Evolutionary conservation across 257 asterid genomes (phyloP), one percentile per base, ranked within the genome.

Genomic region (Petunia secreta): DNA sequence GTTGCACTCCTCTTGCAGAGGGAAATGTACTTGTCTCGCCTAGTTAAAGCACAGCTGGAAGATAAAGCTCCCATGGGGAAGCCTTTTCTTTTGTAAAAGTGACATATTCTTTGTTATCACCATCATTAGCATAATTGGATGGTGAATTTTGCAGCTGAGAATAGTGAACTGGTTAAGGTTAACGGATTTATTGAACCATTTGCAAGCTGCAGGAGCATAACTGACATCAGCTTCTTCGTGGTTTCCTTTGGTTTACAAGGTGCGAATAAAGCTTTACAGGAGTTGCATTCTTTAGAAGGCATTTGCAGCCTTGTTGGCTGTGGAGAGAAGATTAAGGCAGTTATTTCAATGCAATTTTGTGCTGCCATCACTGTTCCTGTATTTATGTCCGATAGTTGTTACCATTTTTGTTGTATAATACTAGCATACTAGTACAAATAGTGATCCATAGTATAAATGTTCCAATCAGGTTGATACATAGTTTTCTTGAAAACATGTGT

Each of bases 41-140:
- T 10, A 86, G 88, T 43, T 91, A 91, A 85, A 92, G 95, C 39
- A 82, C 93, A 25, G 93, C 88, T 52, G 91, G 89, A 93, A 83
- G 81, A 74, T 5, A 38, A 44, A 25, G 77, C 48, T 34, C 59
- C 77, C 60, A 34, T 71, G 10, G 25, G 9, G 11, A 4, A 11
- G 44, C 25, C 40, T 9, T 73, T 73, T 3, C 46, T 73, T 48
- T 57, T 48, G 78, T 48, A 44, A 73, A 50, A 73, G 25, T 50
- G 62, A 73, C 44, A 5, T 68, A 44, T 73, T 73, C 36, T 50
- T 50, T 36, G 36, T 48, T 8, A 36, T 34, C 62, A 50, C 46
- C 34, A 73, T 73, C 46, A 34, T 73, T 52, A 36, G 62, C 14
- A 8, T 50, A 73, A 73, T 40, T 40, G 34, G 62, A 73, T 50